phyloP scores from a whole-genome alignment of 371 early-diverging fungal species.

The Rhizopus microsporus region DNA sequence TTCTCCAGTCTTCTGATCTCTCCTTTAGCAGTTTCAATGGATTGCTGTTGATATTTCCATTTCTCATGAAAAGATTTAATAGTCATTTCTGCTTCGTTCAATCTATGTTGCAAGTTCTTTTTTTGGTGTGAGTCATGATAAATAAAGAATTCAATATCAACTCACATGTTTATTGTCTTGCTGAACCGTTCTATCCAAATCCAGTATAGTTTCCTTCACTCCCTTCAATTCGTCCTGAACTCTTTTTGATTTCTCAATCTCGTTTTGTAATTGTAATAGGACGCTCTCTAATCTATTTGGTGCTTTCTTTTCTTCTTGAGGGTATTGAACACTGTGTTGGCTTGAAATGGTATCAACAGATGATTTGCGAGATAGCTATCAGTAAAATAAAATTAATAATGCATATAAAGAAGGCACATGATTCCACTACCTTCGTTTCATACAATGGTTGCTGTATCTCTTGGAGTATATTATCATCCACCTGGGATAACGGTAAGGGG shows the following conservation, averaged over 20 bases:
- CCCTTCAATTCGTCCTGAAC: constrained; percentile 33
- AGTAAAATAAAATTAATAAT: too few relatives aligned
- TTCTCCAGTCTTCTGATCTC: constrained; percentile 17
- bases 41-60: constrained; percentile 21
- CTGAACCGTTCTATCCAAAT: constrained; percentile 25
- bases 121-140: too few relatives aligned
- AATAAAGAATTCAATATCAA: neutral
- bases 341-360: constrained; percentile 8
- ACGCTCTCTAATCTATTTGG: constrained; percentile 27
- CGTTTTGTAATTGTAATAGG: constrained; percentile 36
- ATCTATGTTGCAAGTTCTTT: constrained; percentile 1
- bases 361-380: constrained; percentile 6
- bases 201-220: constrained; percentile 28
- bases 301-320: constrained; percentile 7
- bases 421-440: constrained; percentile 11
- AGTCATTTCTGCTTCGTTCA: constrained; percentile 14
- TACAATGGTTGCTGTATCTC: constrained; percentile 15
- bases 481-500: constrained; percentile 38
- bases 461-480: constrained; percentile 32
- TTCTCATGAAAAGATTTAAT: constrained; percentile 16
- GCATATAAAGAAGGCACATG: neutral
- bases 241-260: constrained; percentile 38
- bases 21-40: constrained; percentile 25
- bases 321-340: neutral
- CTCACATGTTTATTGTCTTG: constrained; percentile 17